These are phyloP conservation scores for Scheffersomyces stambukii DNA, from an alignment of 1,139 yeast species.

Conservation along the genomic window DNA sequence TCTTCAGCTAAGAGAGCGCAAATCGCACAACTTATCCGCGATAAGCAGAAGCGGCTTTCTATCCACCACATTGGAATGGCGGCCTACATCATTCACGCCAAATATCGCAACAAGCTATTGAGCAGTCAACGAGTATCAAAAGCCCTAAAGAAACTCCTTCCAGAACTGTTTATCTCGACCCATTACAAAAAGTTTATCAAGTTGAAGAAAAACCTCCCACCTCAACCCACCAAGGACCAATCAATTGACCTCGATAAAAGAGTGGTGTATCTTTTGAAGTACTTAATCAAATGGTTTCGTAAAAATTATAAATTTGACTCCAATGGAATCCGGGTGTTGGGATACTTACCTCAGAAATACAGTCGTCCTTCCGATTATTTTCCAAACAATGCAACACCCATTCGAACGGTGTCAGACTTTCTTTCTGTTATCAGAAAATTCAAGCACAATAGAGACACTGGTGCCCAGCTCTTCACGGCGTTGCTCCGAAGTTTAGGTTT, in stretches of 20 bases:
- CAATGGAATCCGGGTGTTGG: conserved; percentile 33
- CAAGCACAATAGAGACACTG: conserved; percentile 34
- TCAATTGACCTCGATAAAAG: conserved; percentile 17
- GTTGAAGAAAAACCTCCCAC: conserved; percentile 6
- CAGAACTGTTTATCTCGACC: conserved; percentile 16
- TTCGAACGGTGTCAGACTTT: conserved; percentile 12
- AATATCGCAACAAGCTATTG: conserved; percentile 21
- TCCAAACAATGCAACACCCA: conserved; percentile 17
- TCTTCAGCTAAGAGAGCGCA: background rate
- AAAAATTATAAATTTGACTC: conserved; percentile 29
- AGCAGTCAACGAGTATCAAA: conserved; percentile 17
- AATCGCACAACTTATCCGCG: conserved; percentile 8
- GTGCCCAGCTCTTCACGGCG: conserved; percentile 34
- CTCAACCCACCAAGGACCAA: conserved; percentile 1
- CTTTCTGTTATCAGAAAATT: conserved; percentile 19
- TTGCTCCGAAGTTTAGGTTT: conserved; percentile 29
- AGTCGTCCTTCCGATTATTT: conserved; percentile 12
- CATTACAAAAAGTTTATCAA: conserved; percentile 17
- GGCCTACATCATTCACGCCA: conserved; percentile 22
- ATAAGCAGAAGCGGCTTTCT: conserved; percentile 10
- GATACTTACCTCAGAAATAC: conserved; percentile 20
- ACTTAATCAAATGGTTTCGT: conserved; percentile 36
- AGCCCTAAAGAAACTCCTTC: conserved; percentile 23
- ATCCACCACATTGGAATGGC: conserved; percentile 25
- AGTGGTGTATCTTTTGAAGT: conserved; percentile 29